Conservation (phyloP, 371 early-diverging fungal species). For the Entomophthora muscae region DNA sequence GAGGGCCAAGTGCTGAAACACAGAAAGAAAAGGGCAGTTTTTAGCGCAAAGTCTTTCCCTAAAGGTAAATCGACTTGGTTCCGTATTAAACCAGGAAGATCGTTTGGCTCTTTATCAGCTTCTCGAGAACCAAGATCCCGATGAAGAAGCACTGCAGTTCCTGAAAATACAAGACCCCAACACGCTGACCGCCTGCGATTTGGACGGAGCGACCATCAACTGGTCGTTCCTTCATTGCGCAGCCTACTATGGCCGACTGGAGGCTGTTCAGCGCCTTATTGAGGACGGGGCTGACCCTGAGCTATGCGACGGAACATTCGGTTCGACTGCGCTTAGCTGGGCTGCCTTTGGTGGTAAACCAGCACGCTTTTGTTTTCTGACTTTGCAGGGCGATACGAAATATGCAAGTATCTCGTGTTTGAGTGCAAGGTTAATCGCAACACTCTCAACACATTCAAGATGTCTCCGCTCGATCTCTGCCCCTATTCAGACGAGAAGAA, state of each 20-base stretch:
- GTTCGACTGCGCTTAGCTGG: constrained; percentile 76
- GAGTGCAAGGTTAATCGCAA: background rate
- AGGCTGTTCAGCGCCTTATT: constrained; percentile 41
- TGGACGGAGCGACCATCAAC: constrained; percentile 35
- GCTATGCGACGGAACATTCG: constrained; percentile 67
- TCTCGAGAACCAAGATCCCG: background rate
- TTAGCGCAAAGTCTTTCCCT: background rate
- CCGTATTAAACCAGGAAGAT: background rate
- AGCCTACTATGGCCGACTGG: constrained; percentile 53
- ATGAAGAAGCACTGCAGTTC: background rate
- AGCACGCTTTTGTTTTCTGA: background rate
- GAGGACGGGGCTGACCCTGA: constrained; percentile 62
- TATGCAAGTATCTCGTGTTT: background rate
- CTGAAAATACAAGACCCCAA: background rate
- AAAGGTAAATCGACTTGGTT: background rate
- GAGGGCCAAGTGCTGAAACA: background rate
- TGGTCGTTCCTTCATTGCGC: constrained; percentile 86
- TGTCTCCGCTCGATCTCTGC: background rate
- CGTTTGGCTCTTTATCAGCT: background rate
- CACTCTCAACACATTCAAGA: background rate
- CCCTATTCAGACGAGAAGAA: background rate
- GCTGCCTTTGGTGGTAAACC: constrained; percentile 62
- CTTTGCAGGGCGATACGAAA: background rate
- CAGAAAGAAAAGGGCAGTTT: background rate
- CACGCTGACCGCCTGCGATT: background rate